Conservation (phyloP, 2,329 filamentous ascomycete species). For the Ceratocystis colombiana region DNA sequence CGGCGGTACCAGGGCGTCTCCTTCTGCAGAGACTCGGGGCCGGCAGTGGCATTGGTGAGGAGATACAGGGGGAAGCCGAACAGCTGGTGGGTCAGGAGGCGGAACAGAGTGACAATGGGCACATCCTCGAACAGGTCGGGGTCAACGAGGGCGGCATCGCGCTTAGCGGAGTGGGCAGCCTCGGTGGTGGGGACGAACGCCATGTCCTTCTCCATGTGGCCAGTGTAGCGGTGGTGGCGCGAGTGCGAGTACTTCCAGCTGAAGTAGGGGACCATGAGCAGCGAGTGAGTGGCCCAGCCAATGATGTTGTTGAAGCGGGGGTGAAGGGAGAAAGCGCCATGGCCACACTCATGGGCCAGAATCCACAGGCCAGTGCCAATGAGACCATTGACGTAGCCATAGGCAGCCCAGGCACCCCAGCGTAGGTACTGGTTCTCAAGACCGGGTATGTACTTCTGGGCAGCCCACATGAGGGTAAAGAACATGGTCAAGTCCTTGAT, state of each 20-base stretch:
- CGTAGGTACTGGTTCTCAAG: conserved; percentile 40
- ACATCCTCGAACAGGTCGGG: conserved; percentile 53
- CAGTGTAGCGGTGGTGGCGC: conserved; percentile 58
- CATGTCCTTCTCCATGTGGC: conserved; percentile 58
- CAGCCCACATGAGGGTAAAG: conserved; percentile 40
- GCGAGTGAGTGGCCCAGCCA: conserved; percentile 56
- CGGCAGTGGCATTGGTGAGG: conserved; percentile 47
- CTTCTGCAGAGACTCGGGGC: conserved; percentile 40
- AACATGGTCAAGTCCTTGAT: conserved; percentile 46
- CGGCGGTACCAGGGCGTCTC: conserved; percentile 37
- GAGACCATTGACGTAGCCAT: conserved; percentile 53
- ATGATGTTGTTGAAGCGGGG: conserved; percentile 48
- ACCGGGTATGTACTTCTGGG: conserved; percentile 44
- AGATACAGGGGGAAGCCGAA: conserved; percentile 57
- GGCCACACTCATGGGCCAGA: conserved; percentile 60
- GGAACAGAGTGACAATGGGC: conserved; percentile 45
- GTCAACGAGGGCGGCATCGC: conserved; percentile 35
- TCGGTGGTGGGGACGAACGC: conserved; percentile 49
- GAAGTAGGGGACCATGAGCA: conserved; percentile 59
- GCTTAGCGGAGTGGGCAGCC: conserved; percentile 31
- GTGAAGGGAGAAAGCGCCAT: conserved; percentile 55
- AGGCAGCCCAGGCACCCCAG: conserved; percentile 44
- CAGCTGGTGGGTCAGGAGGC: conserved; percentile 52
- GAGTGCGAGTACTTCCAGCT: conserved; percentile 62
- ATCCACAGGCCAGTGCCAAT: conserved; percentile 61